These are phyloP conservation scores for Collybia mongolica DNA, from an alignment of 768 basidiomycete species.

Conservation along the genomic window DNA sequence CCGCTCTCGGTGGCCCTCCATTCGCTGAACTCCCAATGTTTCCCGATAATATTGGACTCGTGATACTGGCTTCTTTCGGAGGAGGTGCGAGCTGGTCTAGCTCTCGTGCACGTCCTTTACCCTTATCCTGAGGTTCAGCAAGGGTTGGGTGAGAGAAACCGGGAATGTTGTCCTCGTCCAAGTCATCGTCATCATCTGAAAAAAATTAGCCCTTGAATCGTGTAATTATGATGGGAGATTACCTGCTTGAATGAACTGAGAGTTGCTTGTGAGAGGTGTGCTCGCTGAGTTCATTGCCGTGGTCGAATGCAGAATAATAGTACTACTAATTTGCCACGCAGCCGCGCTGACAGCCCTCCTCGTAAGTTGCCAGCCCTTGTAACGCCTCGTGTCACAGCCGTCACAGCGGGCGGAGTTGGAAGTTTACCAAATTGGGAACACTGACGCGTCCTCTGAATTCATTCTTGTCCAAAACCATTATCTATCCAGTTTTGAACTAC, in stretches of 20 bases:
- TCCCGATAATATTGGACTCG: constrained; percentile 54
- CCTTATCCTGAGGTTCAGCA: constrained; percentile 59
- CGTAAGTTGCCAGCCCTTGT: constrained; percentile 16
- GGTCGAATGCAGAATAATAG: constrained; percentile 6
- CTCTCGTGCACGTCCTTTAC: constrained; percentile 64
- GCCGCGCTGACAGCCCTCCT: constrained; percentile 12
- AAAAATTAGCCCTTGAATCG: neutral
- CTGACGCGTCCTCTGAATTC: constrained; percentile 49
- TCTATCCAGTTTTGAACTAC: constrained; percentile 5
- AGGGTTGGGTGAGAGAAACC: constrained; percentile 69
- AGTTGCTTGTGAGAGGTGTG: constrained; percentile 58
- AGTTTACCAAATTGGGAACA: constrained; percentile 33
- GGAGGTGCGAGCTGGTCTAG: constrained; percentile 52
- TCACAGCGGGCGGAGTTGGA: constrained; percentile 24
- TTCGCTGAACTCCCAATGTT: constrained; percentile 61
- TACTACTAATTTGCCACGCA: constrained; percentile 23
- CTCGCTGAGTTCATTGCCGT: constrained; percentile 35
- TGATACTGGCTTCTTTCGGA: constrained; percentile 27
- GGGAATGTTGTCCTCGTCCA: constrained; percentile 81
- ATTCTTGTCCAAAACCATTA: constrained; percentile 10
- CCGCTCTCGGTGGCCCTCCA: constrained; percentile 33
- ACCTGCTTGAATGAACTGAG: constrained; percentile 85
- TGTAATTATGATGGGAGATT: too few relatives aligned
- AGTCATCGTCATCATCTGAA: constrained; percentile 76
- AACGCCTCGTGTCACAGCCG: constrained; percentile 17